A percentile compares a stretch with the other conserved stretches of the same genome.
phyloP scores from a whole-genome alignment of 352 stramenopile species.

The Pythium periplocum region DNA sequence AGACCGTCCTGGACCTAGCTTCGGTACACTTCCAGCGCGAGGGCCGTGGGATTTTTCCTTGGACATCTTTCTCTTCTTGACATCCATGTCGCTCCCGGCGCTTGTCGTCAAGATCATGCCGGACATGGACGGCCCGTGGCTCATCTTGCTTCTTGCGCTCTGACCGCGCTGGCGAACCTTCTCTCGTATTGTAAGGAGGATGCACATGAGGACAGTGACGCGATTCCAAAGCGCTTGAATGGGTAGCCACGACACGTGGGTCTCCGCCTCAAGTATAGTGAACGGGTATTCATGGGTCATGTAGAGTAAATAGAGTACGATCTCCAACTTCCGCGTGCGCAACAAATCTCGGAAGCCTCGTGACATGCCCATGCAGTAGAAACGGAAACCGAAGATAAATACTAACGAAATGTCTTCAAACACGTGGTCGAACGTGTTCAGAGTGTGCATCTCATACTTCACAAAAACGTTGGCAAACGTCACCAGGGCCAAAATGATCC shows the following conservation, averaged over 20 bases:
- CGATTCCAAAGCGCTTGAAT: constrained; percentile 5
- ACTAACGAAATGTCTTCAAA: constrained; percentile 15
- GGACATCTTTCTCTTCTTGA: too few relatives aligned
- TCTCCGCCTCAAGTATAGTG: not conserved
- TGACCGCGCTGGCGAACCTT: too few relatives aligned
- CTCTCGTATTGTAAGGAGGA: not conserved
- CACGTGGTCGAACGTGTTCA: constrained; percentile 1
- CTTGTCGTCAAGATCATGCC: too few relatives aligned
- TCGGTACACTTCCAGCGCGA: too few relatives aligned
- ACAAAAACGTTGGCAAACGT: constrained; percentile 15
- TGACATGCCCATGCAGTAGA: too few relatives aligned
- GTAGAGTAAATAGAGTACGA: not conserved
- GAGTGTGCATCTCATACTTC: constrained; percentile 11
- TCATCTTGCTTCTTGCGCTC: too few relatives aligned
- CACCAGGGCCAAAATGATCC: constrained; percentile 12
- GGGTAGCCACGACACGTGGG: not conserved
- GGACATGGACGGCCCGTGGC: too few relatives aligned
- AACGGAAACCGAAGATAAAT: constrained; percentile 17
- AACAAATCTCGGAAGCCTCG: too few relatives aligned
- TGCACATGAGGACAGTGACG: constrained; percentile 1
- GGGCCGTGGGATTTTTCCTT: too few relatives aligned
- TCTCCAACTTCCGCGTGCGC: not conserved
- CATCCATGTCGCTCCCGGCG: too few relatives aligned
- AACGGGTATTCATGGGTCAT: not conserved
- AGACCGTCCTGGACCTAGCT: too few relatives aligned